These are phyloP conservation scores for Chaetoceros muelleri DNA, from an alignment of 108 stramenopile genomes.

Conservation along the genomic window DNA sequence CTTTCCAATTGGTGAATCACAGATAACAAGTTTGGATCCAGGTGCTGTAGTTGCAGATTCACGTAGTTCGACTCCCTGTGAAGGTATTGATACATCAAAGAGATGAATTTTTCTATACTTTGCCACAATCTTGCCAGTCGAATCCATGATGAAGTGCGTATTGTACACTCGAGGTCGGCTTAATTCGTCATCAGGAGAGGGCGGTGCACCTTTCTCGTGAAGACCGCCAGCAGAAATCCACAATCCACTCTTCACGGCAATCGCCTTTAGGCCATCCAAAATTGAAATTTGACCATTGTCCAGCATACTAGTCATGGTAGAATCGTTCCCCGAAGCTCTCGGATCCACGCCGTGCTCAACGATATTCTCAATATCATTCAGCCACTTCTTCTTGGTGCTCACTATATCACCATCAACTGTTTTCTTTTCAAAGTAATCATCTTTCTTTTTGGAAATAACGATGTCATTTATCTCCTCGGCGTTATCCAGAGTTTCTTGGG, in stretches of 20 bases:
- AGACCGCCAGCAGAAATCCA: constrained; percentile 82
- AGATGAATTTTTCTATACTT: constrained; percentile 92
- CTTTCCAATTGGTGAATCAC: constrained; percentile 76
- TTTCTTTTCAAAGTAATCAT: not conserved
- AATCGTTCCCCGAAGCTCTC: no score
- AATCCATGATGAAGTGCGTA: constrained; percentile 87
- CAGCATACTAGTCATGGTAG: not conserved
- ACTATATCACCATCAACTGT: constrained; percentile 10
- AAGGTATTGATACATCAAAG: constrained; percentile 88
- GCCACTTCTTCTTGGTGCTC: constrained; percentile 1
- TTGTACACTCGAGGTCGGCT: constrained; percentile 66
- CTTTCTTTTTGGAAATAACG: not conserved
- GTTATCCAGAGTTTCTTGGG: constrained; percentile 46
- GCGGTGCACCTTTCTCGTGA: constrained; percentile 43
- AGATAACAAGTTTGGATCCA: constrained; percentile 62
- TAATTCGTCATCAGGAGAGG: constrained; percentile 7
- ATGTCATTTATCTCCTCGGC: constrained; percentile 28
- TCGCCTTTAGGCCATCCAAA: constrained; percentile 52
- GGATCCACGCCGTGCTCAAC: not conserved
- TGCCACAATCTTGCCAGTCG: constrained; percentile 35
- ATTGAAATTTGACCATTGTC: constrained; percentile 22
- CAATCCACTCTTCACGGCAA: constrained; percentile 40
- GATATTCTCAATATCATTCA: not conserved
- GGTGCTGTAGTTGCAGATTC: constrained; percentile 79
- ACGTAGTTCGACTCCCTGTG: constrained; percentile 39